Base-by-base conservation (phyloP, 2,329 filamentous ascomycete genomes). In the Myriosclerotinia curreyana region DNA sequence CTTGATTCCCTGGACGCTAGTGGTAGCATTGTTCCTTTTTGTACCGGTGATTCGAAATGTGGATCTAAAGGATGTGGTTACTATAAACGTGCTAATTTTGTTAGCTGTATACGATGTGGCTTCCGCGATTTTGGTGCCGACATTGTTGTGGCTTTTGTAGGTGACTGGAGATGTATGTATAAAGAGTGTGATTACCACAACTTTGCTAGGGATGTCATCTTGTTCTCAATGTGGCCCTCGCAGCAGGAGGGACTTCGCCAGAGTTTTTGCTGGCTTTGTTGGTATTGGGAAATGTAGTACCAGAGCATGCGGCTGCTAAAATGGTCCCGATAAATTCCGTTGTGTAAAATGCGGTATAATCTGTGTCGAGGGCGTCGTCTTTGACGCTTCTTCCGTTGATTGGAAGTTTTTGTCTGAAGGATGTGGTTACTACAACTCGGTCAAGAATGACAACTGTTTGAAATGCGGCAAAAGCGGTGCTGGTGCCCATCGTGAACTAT, bases 271-370 rank as follows among this genome's bases (percentile, higher is more conserved):
- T n/a, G 11, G 20, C 11, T n/a, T 46, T 9, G 2, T n/a, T n/a
- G 17, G 8, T 3, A 0, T 4, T 2, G n/a, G 42, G 42, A 46
- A n/a, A 8, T 46, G 17, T n/a, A 3, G 42, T 8, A 17, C 42
- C 15, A n/a, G 6, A 14, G 38, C 6, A 9, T 46, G 42, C 7
- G 20, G 42, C 5, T 4, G 0, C 20, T 20, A 8, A 9, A 46
- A 46, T 46, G 3, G 8, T 11, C 20, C 42, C 17, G 2, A 9
- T 3, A n/a, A 7, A 1, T 3, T 9, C 6, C 1, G 8, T 0
- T n/a, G 42, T 22, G 4, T 8, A 20, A 2, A 9, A 46, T n/a
- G 42, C n/a, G 42, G 42, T 20, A 8, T n/a, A 8, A 46, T 20
- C 42, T n/a, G 42, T 9, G 7, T 9, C 7, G n/a, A 9, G 8